A percentile compares a stretch with the other conserved stretches of the same genome.
These are phyloP conservation scores for Trichoderma guizhouense DNA, from an alignment of 2,329 filamentous ascomycete genomes.

Conservation along the genomic window DNA sequence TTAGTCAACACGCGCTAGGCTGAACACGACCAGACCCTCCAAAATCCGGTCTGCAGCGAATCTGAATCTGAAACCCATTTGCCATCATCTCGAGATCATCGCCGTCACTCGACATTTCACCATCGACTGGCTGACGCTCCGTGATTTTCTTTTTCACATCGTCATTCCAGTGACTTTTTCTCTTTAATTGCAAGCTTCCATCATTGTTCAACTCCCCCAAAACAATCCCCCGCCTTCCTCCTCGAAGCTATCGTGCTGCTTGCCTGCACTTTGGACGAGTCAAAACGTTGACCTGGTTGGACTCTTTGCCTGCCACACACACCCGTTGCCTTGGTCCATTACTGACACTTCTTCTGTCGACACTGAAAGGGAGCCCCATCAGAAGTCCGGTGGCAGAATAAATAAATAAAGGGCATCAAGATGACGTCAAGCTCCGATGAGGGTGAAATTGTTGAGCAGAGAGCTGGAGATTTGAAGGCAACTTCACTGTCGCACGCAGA, in stretches of 20 bases:
- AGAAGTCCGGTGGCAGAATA: slow-evolving; percentile 18
- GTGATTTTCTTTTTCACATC: background rate
- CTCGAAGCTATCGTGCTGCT: background rate
- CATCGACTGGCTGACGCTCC: background rate
- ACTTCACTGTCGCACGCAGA: slow-evolving; percentile 74
- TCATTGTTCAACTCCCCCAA: background rate
- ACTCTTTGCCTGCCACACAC: slow-evolving; percentile 36
- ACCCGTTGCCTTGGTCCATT: slow-evolving; percentile 27
- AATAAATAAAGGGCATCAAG: slow-evolving; percentile 20
- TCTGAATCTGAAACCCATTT: slow-evolving; percentile 12
- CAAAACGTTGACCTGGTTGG: slow-evolving; percentile 42
- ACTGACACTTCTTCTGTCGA: slow-evolving; percentile 35
- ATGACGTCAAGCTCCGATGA: slow-evolving; percentile 69
- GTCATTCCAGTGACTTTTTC: background rate
- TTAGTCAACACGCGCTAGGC: slow-evolving; percentile 6
- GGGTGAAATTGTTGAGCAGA: slow-evolving; percentile 79
- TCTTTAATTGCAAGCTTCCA: background rate
- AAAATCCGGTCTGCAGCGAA: background rate
- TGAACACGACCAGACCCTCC: background rate
- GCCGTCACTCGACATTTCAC: background rate
- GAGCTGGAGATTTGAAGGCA: slow-evolving; percentile 70
- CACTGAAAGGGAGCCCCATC: slow-evolving; percentile 23
- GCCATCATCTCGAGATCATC: slow-evolving; percentile 1
- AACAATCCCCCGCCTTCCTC: background rate
- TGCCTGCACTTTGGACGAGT: slow-evolving; percentile 35